phyloP scores from a whole-genome alignment of 768 basidiomycete species.

The Tricholoma sp. region DNA sequence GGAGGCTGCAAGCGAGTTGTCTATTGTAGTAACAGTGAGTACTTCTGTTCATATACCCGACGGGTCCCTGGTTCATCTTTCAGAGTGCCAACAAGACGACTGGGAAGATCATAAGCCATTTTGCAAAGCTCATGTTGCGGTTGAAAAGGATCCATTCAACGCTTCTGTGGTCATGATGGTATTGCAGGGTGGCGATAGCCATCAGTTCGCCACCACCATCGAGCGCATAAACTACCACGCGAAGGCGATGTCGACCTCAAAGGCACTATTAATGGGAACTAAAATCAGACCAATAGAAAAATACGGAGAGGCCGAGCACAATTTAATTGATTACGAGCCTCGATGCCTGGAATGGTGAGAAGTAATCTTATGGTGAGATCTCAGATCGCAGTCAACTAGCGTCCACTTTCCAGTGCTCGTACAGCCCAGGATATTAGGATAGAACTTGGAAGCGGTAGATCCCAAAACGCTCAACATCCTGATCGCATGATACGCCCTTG shows the following conservation, averaged over 20 bases:
- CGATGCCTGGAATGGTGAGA: constrained; percentile 15
- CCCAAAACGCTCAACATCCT: neutral
- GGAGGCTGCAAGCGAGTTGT: neutral
- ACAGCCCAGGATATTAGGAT: constrained; percentile 21
- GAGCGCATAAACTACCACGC: neutral
- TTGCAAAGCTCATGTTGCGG: neutral
- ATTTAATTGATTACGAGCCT: constrained; percentile 17
- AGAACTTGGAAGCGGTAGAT: neutral
- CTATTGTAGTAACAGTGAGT: neutral
- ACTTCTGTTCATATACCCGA: neutral
- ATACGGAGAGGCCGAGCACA: constrained; percentile 7
- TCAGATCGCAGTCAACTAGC: neutral
- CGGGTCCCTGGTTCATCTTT: neutral
- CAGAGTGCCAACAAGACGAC: neutral
- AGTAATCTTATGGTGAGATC: constrained; percentile 6
- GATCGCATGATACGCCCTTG: constrained; percentile 14
- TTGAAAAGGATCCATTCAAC: neutral
- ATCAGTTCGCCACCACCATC: neutral
- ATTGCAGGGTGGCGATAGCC: neutral
- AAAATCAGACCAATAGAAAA: neutral
- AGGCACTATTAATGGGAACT: neutral
- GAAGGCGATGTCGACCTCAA: neutral
- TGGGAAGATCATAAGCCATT: neutral
- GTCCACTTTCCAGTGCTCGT: constrained; percentile 13
- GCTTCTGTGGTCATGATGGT: neutral